Base-by-base conservation (phyloP, 257 asterid species). In the Buddleja alternifolia region DNA sequence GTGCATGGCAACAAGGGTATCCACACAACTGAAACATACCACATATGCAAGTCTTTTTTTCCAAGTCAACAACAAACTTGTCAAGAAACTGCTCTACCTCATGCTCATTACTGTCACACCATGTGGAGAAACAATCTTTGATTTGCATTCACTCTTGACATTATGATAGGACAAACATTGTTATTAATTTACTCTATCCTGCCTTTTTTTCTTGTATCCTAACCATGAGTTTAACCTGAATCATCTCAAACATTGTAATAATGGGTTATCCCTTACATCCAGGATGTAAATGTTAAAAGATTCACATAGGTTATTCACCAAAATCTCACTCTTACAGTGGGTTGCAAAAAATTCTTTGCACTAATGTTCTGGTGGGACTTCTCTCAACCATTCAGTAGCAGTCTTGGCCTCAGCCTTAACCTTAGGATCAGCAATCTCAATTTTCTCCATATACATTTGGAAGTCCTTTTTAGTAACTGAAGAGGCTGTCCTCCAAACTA, bases 311-410 rank as follows among this genome's bases (percentile, higher is more conserved):
- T 63, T 45, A 8, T 63, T 63, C 0, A 46, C 10, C n/a, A 63
- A 16, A 1, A 15, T 4, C 1, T 58, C 47, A 25, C 21, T 23
- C n/a, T 63, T 63, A 0, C 16, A 21, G 10, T n/a, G 1, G 1
- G 21, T 63, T 4, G 4, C 8, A 25, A 63, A 63, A 12, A 21
- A 5, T 3, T 25, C 3, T 29, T 7, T 63, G 1, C 45, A n/a
- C 58, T 16, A 63, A 2, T 63, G 41, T 10, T 63, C 9, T 2
- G 19, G n/a, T 0, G 44, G 48, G 4, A 57, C 58, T 6, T 58
- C 58, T 4, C 39, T 47, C 15, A 69, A 10, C 73, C 73, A 68
- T 7, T 40, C 66, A 6, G 34, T 37, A 3, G 50, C 50, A 44
- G 16, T 44, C 0, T 0, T 17, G 4, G 3, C 50, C 4, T 44